These are phyloP conservation scores for Mycena sp. DNA, from an alignment of 1,284 basidiomycete genomes.

Conservation along the genomic window DNA sequence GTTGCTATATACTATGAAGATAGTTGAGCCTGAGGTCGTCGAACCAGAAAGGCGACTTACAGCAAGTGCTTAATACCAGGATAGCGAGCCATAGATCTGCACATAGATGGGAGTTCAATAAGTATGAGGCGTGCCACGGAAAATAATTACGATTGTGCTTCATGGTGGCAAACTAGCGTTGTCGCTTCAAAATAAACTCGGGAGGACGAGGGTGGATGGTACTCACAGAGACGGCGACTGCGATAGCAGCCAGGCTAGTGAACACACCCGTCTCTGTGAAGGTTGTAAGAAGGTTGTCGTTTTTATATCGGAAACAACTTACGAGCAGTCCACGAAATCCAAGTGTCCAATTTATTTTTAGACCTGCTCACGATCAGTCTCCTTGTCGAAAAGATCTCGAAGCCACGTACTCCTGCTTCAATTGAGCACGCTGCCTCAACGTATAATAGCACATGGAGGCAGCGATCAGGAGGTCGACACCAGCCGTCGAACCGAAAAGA, in stretches of 20 bases:
- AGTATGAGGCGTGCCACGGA: not conserved
- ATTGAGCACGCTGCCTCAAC: not conserved
- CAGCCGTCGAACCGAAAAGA: slow-evolving; percentile 17
- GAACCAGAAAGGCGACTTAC: not conserved
- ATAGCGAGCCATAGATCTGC: slow-evolving; percentile 26
- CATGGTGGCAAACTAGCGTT: slow-evolving; percentile 15
- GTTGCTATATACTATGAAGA: slow-evolving; percentile 24
- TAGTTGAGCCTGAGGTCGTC: not conserved
- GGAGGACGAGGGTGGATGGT: not conserved
- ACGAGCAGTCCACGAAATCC: slow-evolving; percentile 25
- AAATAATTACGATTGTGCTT: slow-evolving; percentile 14
- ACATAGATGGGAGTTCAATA: not conserved
- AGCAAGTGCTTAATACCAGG: slow-evolving; percentile 20
- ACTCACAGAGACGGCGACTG: slow-evolving; percentile 17
- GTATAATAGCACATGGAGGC: slow-evolving; percentile 21
- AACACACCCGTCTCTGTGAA: slow-evolving; percentile 22
- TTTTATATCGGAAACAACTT: not conserved
- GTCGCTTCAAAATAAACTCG: not conserved
- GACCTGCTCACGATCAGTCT: not conserved
- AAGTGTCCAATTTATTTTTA: slow-evolving; percentile 8
- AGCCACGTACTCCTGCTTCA: slow-evolving; percentile 9
- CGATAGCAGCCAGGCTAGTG: slow-evolving; percentile 16
- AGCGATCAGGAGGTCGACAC: slow-evolving; percentile 21
- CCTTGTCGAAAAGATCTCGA: not conserved
- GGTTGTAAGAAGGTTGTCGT: not conserved